phyloP scores from a whole-genome alignment of 306 rosid genomes.

The Rubus idaeus region DNA sequence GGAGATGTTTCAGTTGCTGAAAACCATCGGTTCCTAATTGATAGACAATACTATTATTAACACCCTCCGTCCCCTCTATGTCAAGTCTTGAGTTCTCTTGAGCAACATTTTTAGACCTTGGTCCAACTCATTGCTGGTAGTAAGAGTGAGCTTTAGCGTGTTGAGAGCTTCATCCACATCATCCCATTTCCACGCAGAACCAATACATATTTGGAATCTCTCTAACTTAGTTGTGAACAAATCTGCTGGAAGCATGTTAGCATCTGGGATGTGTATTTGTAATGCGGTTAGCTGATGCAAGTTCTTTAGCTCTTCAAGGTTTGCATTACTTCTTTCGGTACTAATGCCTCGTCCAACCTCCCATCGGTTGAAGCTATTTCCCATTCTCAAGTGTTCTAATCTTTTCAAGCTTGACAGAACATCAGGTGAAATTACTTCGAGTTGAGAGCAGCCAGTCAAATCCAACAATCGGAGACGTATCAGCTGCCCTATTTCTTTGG shows the following conservation, averaged over 20 bases:
- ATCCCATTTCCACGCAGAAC: slow-evolving; percentile 23
- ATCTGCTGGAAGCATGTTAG: slow-evolving; percentile 19
- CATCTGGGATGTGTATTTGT: slow-evolving; percentile 33
- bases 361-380: slow-evolving; percentile 34
- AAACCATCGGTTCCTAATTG: slow-evolving; percentile 42
- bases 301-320: slow-evolving; percentile 33
- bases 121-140: slow-evolving; percentile 23
- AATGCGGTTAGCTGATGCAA: slow-evolving; percentile 29
- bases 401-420: slow-evolving; percentile 30
- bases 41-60: slow-evolving; percentile 25
- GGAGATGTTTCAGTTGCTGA: slow-evolving; percentile 39
- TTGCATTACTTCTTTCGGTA: slow-evolving; percentile 8
- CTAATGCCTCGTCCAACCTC: not conserved
- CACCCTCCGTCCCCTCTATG: slow-evolving; percentile 38
- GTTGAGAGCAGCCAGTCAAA: slow-evolving; percentile 35
- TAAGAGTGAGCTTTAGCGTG: slow-evolving; percentile 26
- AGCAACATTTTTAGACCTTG: slow-evolving; percentile 32
- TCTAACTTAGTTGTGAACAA: slow-evolving; percentile 22
- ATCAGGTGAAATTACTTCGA: slow-evolving; percentile 28
- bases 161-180: slow-evolving; percentile 21
- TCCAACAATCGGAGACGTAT: slow-evolving; percentile 36
- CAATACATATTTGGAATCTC: slow-evolving; percentile 40
- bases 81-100: slow-evolving; percentile 36
- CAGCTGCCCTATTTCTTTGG: slow-evolving; percentile 30
- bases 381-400: slow-evolving; percentile 45